Evolutionary conservation across 495 filamentous ascomycete genomes (phyloP), one percentile per base, ranked within the genome.

Genomic region (Hypoxylon fuscum): DNA sequence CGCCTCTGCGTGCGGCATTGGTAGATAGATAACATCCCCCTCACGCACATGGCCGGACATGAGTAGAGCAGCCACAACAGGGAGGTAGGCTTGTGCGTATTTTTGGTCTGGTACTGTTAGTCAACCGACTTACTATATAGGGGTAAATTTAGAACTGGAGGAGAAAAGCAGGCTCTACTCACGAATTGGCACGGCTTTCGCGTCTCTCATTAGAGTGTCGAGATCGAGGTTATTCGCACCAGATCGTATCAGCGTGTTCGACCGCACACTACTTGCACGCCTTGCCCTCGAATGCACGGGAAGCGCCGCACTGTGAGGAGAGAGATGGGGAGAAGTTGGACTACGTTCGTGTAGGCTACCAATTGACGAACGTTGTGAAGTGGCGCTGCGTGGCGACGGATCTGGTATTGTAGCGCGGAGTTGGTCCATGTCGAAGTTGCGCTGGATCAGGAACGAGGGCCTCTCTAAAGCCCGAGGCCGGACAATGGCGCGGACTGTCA

Each of bases 1-100:
- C 7, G 69, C 77, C 42, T 82, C 75, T 0, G 84, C 83, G 41
- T 79, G 75, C 10, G 83, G 84, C 47, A 87, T 37, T 0, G 84
- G 84, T 8, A 87, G 72, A 43, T 87, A 81, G 31, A 87, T 70
- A 1, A 78, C 69, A 52, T 86, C 83, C 22, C 79, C 76, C 21
- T 74, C 75, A 29, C 69, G 68, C 14, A 86, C 73, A 64, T 80
- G 77, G 18, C 78, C 76, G 1, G 79, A 81, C 25, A 77, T 69
- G 37, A 87, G 72, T n/a, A 86, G 62, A 3, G 77, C 75, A 1
- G 76, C 83, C 1, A 87, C 66, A 1, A 83, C 72, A 5, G 85
- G 85, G 4, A 84, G 71, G 49, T 72, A 74, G 3, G 76, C 73
- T 0, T 76, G 72, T 0, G 80, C 81, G 58, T 85, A 83, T 29